Percentiles rank a stretch among this genome's conserved stretches.
Evolutionary conservation across 2,329 filamentous ascomycete genomes (phyloP).

Genomic region (Bipolaris oryzae): DNA sequence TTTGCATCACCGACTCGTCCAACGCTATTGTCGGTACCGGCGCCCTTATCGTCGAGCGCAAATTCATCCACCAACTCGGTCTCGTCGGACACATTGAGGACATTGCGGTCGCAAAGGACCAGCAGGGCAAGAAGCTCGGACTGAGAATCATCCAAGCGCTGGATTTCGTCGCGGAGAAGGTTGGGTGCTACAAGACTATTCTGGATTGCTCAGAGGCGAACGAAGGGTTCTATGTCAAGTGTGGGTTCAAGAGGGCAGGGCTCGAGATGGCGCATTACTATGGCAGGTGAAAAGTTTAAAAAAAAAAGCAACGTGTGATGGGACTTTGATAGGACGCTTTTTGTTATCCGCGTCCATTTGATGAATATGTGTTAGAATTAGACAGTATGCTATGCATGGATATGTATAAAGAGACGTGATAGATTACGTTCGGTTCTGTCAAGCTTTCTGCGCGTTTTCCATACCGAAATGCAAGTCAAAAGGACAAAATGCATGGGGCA

Average conservation of each 20-base stretch:
- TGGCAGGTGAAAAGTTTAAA: slow-evolving; percentile 28
- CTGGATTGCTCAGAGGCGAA: slow-evolving; percentile 96
- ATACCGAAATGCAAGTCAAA: background rate
- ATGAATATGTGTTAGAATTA: background rate
- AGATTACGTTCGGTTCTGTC: background rate
- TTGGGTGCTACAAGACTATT: slow-evolving; percentile 96
- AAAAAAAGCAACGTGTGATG: background rate
- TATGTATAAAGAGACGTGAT: slow-evolving; percentile 2
- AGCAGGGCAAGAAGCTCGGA: slow-evolving; percentile 97
- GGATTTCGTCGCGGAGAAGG: slow-evolving; percentile 82
- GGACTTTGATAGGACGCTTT: slow-evolving; percentile 11
- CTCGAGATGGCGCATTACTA: slow-evolving; percentile 98
- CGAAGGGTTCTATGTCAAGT: slow-evolving; percentile 98
- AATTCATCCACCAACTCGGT: slow-evolving; percentile 85
- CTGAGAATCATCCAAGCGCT: slow-evolving; percentile 91
- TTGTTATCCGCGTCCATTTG: background rate
- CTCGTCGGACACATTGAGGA: slow-evolving; percentile 96
- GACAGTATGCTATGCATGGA: background rate
- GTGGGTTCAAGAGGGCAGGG: slow-evolving; percentile 89
- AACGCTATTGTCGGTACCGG: slow-evolving; percentile 85
- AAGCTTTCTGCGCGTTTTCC: background rate
- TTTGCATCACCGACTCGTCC: slow-evolving; percentile 80
- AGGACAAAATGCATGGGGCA: background rate
- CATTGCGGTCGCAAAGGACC: slow-evolving; percentile 91
- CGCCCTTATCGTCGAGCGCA: slow-evolving; percentile 87